phyloP scores from a whole-genome alignment of 2,329 filamentous ascomycete genomes.

The Paraphoma sp. region DNA sequence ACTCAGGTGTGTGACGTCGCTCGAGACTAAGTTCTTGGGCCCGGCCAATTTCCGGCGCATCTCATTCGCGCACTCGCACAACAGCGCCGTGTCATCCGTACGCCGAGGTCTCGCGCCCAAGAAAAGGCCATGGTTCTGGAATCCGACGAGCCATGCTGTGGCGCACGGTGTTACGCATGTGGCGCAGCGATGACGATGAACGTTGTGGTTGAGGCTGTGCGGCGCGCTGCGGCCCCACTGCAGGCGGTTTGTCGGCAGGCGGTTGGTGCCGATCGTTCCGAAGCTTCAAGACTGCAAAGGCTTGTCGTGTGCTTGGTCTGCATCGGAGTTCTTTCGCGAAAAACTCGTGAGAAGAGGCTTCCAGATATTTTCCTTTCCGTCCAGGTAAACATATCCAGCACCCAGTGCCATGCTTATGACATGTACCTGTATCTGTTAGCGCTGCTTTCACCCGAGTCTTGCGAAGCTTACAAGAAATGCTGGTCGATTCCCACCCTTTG shows the following conservation, averaged over 20 bases:
- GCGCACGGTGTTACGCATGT: conserved; percentile 4
- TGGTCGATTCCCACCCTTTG: conserved; percentile 5
- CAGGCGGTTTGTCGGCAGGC: background rate
- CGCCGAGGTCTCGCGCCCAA: conserved; percentile 2
- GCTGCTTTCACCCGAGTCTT: background rate
- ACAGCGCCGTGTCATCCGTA: conserved; percentile 6
- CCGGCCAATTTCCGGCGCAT: conserved; percentile 3
- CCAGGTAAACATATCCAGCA: conserved; percentile 18
- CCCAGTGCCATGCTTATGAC: conserved; percentile 11
- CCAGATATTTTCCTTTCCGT: conserved; percentile 19
- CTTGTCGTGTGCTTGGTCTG: background rate
- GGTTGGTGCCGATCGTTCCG: conserved; percentile 1
- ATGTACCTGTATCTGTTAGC: conserved; percentile 13
- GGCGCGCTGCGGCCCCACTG: background rate
- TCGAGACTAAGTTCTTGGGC: conserved; percentile 1
- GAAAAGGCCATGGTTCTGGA: background rate
- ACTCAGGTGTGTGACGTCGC: conserved; percentile 15
- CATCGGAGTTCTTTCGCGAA: background rate
- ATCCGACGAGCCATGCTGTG: background rate
- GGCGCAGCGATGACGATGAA: conserved; percentile 9
- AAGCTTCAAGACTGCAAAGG: background rate
- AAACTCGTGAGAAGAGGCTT: conserved; percentile 14
- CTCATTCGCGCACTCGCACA: conserved; percentile 5
- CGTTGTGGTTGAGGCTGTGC: conserved; percentile 8
- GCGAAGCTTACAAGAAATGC: background rate